Evolutionary conservation across 768 basidiomycete species (phyloP).

Genomic region (Suillus decipiens): DNA sequence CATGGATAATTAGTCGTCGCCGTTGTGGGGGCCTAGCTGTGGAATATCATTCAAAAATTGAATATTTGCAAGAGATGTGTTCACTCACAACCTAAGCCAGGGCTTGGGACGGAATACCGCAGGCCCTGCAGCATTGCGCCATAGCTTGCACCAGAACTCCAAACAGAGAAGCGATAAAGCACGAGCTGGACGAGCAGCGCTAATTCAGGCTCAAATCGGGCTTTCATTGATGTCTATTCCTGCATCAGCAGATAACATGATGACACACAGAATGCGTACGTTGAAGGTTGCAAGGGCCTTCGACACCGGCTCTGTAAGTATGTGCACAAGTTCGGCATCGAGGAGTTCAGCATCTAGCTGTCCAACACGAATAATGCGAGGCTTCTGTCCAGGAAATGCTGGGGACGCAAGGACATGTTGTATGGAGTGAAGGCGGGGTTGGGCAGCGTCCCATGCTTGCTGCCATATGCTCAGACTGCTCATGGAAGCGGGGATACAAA

Average conservation of each 20-base stretch:
- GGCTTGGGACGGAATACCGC: constrained; percentile 47
- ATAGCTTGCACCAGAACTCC: constrained; percentile 79
- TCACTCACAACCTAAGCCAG: constrained; percentile 22
- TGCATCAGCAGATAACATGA: constrained; percentile 18
- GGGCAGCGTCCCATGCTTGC: constrained; percentile 63
- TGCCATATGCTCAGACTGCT: constrained; percentile 44
- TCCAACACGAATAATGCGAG: constrained; percentile 76
- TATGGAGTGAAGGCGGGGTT: constrained; percentile 53
- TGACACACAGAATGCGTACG: constrained; percentile 43
- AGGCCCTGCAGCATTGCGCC: constrained; percentile 83
- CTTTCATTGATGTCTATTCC: constrained; percentile 54
- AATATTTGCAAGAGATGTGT: background rate
- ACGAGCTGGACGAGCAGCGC: constrained; percentile 65
- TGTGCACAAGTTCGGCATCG: constrained; percentile 81
- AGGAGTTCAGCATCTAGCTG: constrained; percentile 91
- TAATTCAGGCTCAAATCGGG: constrained; percentile 75
- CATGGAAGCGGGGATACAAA: constrained; percentile 9
- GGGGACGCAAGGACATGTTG: constrained; percentile 39
- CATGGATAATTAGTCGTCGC: constrained; percentile 63
- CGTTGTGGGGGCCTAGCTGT: constrained; percentile 67
- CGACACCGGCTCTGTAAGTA: constrained; percentile 81
- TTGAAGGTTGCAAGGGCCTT: constrained; percentile 68
- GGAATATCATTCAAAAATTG: constrained; percentile 27
- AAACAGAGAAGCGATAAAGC: constrained; percentile 82
- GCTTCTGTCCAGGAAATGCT: constrained; percentile 24